Evolutionary conservation across 371 early-diverging fungal genomes (phyloP), one percentile per base, ranked within the genome.

Genomic region (Paraphysoderma sedebokerense): DNA sequence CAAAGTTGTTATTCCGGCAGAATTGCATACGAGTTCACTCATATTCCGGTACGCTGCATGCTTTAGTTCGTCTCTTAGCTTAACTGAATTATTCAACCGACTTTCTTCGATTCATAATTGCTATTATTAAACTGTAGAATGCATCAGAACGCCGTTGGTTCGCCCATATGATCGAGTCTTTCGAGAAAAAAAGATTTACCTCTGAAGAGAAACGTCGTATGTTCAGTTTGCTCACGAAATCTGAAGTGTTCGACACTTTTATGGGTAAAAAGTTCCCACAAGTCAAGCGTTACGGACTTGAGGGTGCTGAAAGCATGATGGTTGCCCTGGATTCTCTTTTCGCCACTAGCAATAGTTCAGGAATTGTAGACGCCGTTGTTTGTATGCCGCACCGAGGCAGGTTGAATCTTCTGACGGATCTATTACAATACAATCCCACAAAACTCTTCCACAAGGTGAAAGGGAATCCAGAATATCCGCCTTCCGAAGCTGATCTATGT

Each of bases 341-440:
- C 64, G 67, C 69, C 38, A 63, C 74, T 0, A 74, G 77, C 38
- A 76, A 68, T 22, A 64, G 71, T 41, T 46, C 62, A 20, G 87
- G 83, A 26, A 61, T 91, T 19, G 62, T 74, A 15, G 82, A 88
- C 36, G 67, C 81, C 15, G 77, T 93, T 7, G 49, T 95, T 37
- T 81, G 97, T 39, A 93, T 93, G 95, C 91, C 97, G 8, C 97
- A 97, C 63, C 84, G 97, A 46, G 97, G 97, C 28, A 76, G 97
- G 42, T 71, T 97, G 38, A 97, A 97, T 58, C 59, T 96, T 11
- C 65, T 92, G 31, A 77, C 85, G 13, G 87, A 86, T 59, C 60
- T 92, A 26, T 61, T 93, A 44, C 59, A 83, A 57, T 84, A 76
- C 50, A 68, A 79, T 32, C 79, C 83, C 9, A 70, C 68, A n/a